Conservation (phyloP, 768 basidiomycete genomes). For the Exsudoporus frostii region DNA sequence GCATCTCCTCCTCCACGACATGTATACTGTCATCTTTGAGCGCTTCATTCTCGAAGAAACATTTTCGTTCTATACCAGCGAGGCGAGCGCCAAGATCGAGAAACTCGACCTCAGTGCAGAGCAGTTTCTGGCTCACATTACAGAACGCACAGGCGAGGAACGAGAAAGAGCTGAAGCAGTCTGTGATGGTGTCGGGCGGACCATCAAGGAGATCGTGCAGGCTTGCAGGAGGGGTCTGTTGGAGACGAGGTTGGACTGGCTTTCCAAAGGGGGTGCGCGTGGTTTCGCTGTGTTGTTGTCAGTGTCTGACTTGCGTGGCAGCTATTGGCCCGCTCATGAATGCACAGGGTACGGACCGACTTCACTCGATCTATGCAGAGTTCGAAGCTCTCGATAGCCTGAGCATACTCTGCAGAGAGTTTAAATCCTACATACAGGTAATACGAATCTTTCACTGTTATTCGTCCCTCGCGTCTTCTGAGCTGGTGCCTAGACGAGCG, state of each 20-base stretch:
- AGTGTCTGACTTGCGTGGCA: constrained; percentile 23
- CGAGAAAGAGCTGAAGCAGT: constrained; percentile 48
- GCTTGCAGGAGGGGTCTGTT: constrained; percentile 55
- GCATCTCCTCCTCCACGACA: constrained; percentile 54
- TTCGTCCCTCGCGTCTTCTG: background rate
- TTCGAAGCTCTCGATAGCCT: constrained; percentile 57
- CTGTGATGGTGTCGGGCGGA: constrained; percentile 42
- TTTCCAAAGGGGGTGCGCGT: constrained; percentile 38
- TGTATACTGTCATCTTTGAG: constrained; percentile 58
- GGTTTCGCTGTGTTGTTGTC: constrained; percentile 34
- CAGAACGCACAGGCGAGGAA: constrained; percentile 53
- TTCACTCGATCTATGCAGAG: constrained; percentile 56
- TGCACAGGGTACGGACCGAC: constrained; percentile 38
- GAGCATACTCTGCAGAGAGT: constrained; percentile 54
- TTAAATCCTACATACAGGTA: constrained; percentile 62
- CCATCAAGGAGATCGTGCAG: constrained; percentile 49
- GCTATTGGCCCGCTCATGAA: constrained; percentile 55
- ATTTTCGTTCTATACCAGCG: constrained; percentile 47
- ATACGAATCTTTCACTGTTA: background rate
- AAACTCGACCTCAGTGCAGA: constrained; percentile 37
- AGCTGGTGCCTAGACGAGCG: constrained; percentile 42
- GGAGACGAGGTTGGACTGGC: constrained; percentile 40
- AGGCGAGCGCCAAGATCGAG: constrained; percentile 43
- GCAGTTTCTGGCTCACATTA: constrained; percentile 51
- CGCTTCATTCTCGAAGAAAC: constrained; percentile 51